Conservation (phyloP, 2,329 filamentous ascomycete genomes). For the Xylariaceae sp. region DNA sequence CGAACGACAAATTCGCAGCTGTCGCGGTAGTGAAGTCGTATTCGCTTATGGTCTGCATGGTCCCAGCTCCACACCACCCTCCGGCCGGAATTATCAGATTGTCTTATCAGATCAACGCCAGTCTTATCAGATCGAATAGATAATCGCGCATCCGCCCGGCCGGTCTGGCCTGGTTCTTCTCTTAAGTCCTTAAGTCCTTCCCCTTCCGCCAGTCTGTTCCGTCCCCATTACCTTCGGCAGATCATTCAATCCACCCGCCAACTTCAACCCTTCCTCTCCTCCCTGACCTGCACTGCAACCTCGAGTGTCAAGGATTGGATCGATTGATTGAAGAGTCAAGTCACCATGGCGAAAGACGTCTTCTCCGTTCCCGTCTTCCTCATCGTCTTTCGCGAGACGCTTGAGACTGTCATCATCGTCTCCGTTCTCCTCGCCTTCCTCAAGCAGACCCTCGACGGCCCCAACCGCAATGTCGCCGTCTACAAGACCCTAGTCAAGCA, state of each 20-base stretch:
- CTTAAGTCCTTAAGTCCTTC: neutral
- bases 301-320: neutral
- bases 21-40: conserved; percentile 1
- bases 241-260: neutral
- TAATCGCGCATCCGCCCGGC: conserved; percentile 11
- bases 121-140: conserved; percentile 22
- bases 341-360: conserved; percentile 26
- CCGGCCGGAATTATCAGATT: conserved; percentile 2
- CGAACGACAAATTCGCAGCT: neutral
- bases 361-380: conserved; percentile 60
- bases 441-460: conserved; percentile 68
- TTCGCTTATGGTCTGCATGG: neutral
- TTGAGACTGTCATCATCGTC: conserved; percentile 80
- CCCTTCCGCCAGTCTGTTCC: neutral
- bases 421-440: conserved; percentile 82
- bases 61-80: conserved; percentile 12
- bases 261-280: neutral
- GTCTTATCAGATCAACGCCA: conserved; percentile 10
- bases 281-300: neutral
- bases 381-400: conserved; percentile 78
- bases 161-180: neutral
- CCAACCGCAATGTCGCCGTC: conserved; percentile 53
- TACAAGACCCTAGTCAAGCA: conserved; percentile 66
- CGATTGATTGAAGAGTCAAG: conserved; percentile 6
- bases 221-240: neutral